Percentiles rank a stretch among this genome's conserved stretches.
phyloP scores from a whole-genome alignment of 1,284 basidiomycete species.

The Kalmanozyma brasiliensis region DNA sequence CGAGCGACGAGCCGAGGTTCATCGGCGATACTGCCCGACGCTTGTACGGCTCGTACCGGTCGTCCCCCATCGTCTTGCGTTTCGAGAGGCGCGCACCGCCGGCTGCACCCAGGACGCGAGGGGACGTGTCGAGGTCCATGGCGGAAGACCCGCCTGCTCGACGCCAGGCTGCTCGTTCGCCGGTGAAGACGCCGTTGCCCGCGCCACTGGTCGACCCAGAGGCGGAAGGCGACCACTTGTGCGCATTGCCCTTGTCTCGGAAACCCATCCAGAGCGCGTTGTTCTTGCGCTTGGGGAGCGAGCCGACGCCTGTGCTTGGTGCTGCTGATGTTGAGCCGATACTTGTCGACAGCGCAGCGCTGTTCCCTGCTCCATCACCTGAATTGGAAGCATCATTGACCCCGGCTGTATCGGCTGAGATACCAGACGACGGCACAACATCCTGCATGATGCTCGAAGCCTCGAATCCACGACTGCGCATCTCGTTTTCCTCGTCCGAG shows the following conservation, averaged over 20 bases:
- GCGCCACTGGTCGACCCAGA: constrained; percentile 5
- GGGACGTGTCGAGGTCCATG: constrained; percentile 43
- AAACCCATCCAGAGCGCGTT: constrained; percentile 51
- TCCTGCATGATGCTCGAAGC: constrained; percentile 15
- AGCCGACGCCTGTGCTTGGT: constrained; percentile 4
- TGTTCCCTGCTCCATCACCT: not conserved
- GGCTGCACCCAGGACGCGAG: constrained; percentile 19
- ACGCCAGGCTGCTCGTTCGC: constrained; percentile 29
- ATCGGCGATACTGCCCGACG: constrained; percentile 53
- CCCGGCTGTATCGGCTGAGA: not conserved
- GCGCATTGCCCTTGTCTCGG: constrained; percentile 35
- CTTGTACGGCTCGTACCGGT: constrained; percentile 56
- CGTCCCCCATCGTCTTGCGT: constrained; percentile 47
- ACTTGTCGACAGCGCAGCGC: constrained; percentile 8
- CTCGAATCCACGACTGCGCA: constrained; percentile 6
- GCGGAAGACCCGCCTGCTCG: constrained; percentile 8
- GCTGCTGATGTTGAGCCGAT: constrained; percentile 5
- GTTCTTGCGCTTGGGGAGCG: constrained; percentile 39
- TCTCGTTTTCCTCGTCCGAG: constrained; percentile 31
- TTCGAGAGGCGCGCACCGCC: constrained; percentile 28
- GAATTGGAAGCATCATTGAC: not conserved
- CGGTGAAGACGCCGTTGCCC: constrained; percentile 8
- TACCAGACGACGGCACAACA: not conserved
- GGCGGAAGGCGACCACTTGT: constrained; percentile 38
- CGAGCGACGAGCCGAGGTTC: constrained; percentile 26